Evolutionary conservation across 352 stramenopile species (phyloP).

Genomic region (Phytopythium helicoides): DNA sequence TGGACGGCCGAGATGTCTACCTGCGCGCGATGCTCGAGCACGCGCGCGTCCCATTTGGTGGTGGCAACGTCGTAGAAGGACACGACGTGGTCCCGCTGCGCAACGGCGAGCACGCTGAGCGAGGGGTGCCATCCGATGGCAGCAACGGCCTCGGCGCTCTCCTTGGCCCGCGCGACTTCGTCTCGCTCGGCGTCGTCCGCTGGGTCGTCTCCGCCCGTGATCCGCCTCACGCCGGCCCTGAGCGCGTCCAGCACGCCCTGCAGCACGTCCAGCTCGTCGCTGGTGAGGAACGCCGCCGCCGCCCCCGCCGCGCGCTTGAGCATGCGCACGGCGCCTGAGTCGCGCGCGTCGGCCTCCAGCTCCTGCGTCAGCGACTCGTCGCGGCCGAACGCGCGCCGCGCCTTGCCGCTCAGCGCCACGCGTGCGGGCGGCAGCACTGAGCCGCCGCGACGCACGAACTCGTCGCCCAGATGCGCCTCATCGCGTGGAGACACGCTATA

Average conservation of each 20-base stretch:
- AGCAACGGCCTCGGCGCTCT: constrained; percentile 45
- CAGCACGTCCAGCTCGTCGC: constrained; percentile 61
- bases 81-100: constrained; percentile 64
- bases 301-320: constrained; percentile 25
- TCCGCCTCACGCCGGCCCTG: constrained; percentile 7
- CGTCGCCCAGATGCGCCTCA: constrained; percentile 55
- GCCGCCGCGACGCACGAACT: constrained; percentile 60
- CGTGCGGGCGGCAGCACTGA: constrained; percentile 51
- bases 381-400: constrained; percentile 53
- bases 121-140: constrained; percentile 61
- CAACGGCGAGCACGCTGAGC: constrained; percentile 59
- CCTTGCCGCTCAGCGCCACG: constrained; percentile 46
- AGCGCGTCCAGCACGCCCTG: constrained; percentile 25
- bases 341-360: constrained; percentile 29
- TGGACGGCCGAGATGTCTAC: constrained; percentile 49
- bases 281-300: constrained; percentile 44
- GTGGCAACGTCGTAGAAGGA: constrained; percentile 58
- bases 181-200: constrained; percentile 17
- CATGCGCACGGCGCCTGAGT: constrained; percentile 39
- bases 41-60: constrained; percentile 53
- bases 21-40: constrained; percentile 62
- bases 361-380: constrained; percentile 57
- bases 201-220: constrained; percentile 26
- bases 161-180: constrained; percentile 5
- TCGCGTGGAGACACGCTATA: constrained; percentile 65